A percentile compares a stretch with the other conserved stretches of the same genome.
Evolutionary conservation across 1,139 yeast genomes (phyloP).

Genomic region (Taphrina flavorubra): DNA sequence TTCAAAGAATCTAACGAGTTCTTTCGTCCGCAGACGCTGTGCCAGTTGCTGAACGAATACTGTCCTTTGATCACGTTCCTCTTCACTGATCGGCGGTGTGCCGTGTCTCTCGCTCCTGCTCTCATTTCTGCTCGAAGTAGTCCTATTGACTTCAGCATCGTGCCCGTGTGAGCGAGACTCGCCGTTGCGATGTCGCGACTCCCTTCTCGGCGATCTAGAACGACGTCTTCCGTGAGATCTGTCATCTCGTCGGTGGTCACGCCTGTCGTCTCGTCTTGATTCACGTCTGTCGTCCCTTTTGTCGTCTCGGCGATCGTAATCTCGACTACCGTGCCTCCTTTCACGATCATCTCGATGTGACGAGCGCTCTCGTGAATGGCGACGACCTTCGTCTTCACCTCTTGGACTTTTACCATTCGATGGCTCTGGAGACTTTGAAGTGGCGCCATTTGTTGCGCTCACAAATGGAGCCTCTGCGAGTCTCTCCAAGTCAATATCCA

Average conservation of each 20-base stretch:
- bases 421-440: conserved; percentile 18
- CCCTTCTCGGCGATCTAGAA: conserved; percentile 36
- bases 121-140: conserved; percentile 5
- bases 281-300: conserved; percentile 26
- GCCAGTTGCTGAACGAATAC: conserved; percentile 55
- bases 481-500: conserved; percentile 43
- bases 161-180: conserved; percentile 6
- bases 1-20: conserved; percentile 52
- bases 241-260: conserved; percentile 39
- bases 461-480: conserved; percentile 45
- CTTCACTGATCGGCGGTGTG: conserved; percentile 47
- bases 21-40: conserved; percentile 51
- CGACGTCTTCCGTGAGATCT: conserved; percentile 38
- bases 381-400: conserved; percentile 27
- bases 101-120: conserved; percentile 29
- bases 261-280: conserved; percentile 28
- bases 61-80: conserved; percentile 52
- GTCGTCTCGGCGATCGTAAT: conserved; percentile 39
- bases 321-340: conserved; percentile 39
- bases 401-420: conserved; percentile 14
- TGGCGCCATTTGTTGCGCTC: conserved; percentile 25
- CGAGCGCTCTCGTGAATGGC: conserved; percentile 40
- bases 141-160: conserved; percentile 36
- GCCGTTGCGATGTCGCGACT: conserved; percentile 31
- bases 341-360: conserved; percentile 43